Percentiles rank a stretch among this genome's conserved stretches.
Conservation (phyloP, 2,329 filamentous ascomycete species). For the Aspergillus ustus region DNA sequence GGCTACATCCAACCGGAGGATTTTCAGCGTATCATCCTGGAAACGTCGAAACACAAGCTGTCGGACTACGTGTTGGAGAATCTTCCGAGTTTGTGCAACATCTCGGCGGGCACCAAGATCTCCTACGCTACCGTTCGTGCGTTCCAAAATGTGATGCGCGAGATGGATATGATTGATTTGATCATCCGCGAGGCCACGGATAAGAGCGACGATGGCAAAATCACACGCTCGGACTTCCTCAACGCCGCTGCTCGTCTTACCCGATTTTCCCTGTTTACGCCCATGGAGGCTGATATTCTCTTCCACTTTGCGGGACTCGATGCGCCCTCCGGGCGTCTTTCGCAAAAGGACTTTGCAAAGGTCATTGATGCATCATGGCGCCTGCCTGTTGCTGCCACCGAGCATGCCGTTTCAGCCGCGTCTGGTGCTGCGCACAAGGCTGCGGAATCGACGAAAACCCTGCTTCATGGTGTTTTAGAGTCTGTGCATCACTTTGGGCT, state of each 20-base stretch:
- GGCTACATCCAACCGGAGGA: conserved; percentile 95
- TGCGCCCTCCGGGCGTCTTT: conserved; percentile 82
- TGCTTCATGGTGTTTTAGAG: conserved; percentile 70
- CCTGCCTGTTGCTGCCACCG: conserved; percentile 62
- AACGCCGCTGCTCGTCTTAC: conserved; percentile 91
- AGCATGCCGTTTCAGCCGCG: conserved; percentile 48
- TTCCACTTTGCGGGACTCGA: conserved; percentile 98
- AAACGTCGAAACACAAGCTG: conserved; percentile 93
- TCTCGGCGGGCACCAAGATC: conserved; percentile 87
- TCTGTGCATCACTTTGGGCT: conserved; percentile 89
- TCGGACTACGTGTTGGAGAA: conserved; percentile 94
- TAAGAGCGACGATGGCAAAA: conserved; percentile 87
- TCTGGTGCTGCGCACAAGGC: conserved; percentile 55
- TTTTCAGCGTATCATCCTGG: conserved; percentile 94
- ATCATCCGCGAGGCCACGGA: conserved; percentile 85
- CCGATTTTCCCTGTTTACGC: conserved; percentile 93
- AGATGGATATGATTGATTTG: conserved; percentile 96
- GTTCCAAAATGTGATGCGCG: conserved; percentile 96
- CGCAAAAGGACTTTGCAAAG: conserved; percentile 85
- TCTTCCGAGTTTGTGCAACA: conserved; percentile 91
- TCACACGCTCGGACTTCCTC: conserved; percentile 90
- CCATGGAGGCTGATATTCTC: conserved; percentile 97
- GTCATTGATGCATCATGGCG: conserved; percentile 95
- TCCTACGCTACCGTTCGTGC: conserved; percentile 97
- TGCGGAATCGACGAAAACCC: conserved; percentile 58